A percentile compares a stretch with the other conserved stretches of the same genome.
Conservation (phyloP, 192 early-diverging fungal genomes). For the Backusella australiensis region DNA sequence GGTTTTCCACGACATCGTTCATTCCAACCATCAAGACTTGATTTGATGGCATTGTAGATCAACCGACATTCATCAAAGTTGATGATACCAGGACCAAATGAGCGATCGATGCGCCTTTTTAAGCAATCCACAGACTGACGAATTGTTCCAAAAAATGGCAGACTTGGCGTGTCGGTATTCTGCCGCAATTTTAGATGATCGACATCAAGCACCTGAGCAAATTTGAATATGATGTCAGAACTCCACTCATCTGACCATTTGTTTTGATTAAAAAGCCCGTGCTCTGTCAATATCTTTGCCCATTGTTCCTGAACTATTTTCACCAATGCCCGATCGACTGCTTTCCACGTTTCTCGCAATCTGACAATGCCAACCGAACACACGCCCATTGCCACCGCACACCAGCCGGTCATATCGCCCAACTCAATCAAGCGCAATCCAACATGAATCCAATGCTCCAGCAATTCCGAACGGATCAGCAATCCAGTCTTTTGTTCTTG, state of each 20-base stretch:
- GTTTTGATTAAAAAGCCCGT: constrained; percentile 51
- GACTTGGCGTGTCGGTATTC: constrained; percentile 8
- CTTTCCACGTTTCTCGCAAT: constrained; percentile 68
- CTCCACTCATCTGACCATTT: constrained; percentile 34
- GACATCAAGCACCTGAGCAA: not conserved
- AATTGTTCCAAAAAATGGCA: constrained; percentile 67
- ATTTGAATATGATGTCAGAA: not conserved
- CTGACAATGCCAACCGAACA: constrained; percentile 65
- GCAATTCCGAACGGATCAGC: constrained; percentile 43
- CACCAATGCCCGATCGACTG: constrained; percentile 48
- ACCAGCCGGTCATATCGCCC: constrained; percentile 65
- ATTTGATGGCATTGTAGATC: constrained; percentile 37
- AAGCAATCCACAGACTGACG: constrained; percentile 49
- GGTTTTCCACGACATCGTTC: not conserved
- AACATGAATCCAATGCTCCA: constrained; percentile 70
- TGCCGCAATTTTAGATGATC: not conserved
- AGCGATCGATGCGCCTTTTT: constrained; percentile 36
- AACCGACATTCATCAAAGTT: constrained; percentile 41
- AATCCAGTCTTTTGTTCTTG: constrained; percentile 9
- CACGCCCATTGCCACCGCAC: constrained; percentile 63
- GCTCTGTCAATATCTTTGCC: constrained; percentile 54
- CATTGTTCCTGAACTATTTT: constrained; percentile 52
- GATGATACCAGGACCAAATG: constrained; percentile 23
- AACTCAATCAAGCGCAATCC: constrained; percentile 51
- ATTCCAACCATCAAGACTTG: constrained; percentile 6